Conservation (phyloP, 371 early-diverging fungal species). For the Apophysomyces ossiformis region DNA sequence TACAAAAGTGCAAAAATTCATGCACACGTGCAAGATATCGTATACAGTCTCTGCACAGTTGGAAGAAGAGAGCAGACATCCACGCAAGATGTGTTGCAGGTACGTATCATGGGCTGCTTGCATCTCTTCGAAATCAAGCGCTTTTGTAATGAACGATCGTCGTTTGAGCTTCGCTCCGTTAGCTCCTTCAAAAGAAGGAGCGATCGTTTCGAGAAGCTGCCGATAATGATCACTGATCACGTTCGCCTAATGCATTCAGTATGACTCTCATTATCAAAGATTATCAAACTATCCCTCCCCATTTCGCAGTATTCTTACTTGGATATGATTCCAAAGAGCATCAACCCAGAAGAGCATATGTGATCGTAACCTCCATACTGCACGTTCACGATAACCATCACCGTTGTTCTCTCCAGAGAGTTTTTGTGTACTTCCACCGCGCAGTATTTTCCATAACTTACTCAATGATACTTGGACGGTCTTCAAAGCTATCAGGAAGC, state of each 20-base stretch:
- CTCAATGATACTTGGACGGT: conserved; percentile 48
- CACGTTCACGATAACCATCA: conserved; percentile 35
- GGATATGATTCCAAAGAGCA: conserved; percentile 77
- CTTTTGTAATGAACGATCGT: conserved; percentile 8
- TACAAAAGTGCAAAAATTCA: conserved; percentile 45
- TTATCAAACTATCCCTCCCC: neutral
- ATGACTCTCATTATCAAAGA: neutral
- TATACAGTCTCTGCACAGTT: conserved; percentile 41
- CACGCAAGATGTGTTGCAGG: conserved; percentile 47
- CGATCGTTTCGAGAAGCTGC: conserved; percentile 26
- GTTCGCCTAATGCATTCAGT: conserved; percentile 54
- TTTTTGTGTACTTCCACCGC: conserved; percentile 16
- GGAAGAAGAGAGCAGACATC: conserved; percentile 55
- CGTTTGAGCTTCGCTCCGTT: conserved; percentile 13
- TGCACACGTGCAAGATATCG: conserved; percentile 41
- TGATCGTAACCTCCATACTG: conserved; percentile 59
- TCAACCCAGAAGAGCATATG: conserved; percentile 78
- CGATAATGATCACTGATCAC: conserved; percentile 57
- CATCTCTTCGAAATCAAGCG: conserved; percentile 62
- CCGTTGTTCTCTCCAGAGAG: conserved; percentile 14
- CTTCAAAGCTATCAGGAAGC: conserved; percentile 62
- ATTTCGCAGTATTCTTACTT: conserved; percentile 48
- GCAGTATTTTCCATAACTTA: conserved; percentile 28
- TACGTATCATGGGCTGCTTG: conserved; percentile 56
- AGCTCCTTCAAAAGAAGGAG: conserved; percentile 13